Evolutionary conservation across 345 rosid species (phyloP).

Genomic region (Alliaria petiolata): DNA sequence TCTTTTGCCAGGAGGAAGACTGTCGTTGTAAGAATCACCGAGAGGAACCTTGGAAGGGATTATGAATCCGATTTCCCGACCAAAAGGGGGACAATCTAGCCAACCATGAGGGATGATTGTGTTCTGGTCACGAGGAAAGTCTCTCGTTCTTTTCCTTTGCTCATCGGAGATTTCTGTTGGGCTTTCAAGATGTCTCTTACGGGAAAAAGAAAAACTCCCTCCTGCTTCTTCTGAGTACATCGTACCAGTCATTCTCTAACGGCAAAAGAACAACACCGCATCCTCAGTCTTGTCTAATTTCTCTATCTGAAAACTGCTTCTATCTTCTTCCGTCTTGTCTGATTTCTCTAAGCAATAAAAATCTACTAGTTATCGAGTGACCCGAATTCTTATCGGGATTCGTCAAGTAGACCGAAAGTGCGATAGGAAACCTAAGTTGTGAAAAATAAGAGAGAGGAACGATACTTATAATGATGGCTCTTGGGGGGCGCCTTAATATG

Average conservation of each 20-base stretch:
- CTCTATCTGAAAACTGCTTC: too few relatives aligned
- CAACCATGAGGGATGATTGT: conserved; percentile 7
- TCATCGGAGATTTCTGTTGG: neutral
- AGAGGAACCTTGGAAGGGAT: conserved; percentile 21
- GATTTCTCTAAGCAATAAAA: too few relatives aligned
- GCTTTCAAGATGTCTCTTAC: neutral
- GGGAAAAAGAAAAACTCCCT: neutral
- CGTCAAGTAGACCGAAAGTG: too few relatives aligned
- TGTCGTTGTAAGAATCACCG: conserved; percentile 7
- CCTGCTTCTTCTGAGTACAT: neutral
- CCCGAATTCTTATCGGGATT: too few relatives aligned
- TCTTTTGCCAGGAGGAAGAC: neutral
- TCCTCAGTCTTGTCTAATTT: neutral
- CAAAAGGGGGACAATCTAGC: conserved; percentile 11
- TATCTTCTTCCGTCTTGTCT: too few relatives aligned
- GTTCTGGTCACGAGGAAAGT: neutral
- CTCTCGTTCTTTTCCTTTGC: neutral
- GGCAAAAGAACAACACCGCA: neutral
- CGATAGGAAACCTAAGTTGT: too few relatives aligned
- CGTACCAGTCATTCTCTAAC: neutral
- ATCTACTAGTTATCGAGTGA: too few relatives aligned
- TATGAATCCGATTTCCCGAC: conserved; percentile 8
- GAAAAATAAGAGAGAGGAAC: too few relatives aligned
- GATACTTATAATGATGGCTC: too few relatives aligned
- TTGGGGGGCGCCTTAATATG: too few relatives aligned